These are phyloP conservation scores for Jimgerdemannia flammicorona DNA, from an alignment of 192 early-diverging fungal species.

Conservation along the genomic window DNA sequence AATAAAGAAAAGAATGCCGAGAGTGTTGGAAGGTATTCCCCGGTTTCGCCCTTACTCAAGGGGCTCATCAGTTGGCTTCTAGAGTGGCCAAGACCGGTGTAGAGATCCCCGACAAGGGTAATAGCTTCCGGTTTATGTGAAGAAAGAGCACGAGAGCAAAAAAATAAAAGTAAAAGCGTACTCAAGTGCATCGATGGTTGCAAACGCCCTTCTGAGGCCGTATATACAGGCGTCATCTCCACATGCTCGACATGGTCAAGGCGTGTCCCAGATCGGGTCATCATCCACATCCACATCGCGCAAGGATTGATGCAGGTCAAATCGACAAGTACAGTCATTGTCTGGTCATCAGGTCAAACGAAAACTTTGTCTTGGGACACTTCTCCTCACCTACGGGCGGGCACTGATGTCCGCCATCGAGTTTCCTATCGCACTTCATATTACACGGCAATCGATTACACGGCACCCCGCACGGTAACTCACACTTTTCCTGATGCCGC, in stretches of 20 bases:
- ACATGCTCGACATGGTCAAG: constrained; percentile 43
- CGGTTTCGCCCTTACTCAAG: no score
- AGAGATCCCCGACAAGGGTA: no score
- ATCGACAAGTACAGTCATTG: constrained; percentile 24
- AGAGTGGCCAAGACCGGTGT: no score
- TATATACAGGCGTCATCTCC: no score
- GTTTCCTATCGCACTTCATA: constrained; percentile 32
- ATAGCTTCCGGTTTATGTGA: no score
- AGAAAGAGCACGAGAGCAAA: no score
- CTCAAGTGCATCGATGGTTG: no score
- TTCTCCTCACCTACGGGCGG: constrained; percentile 42
- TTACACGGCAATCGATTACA: constrained; percentile 58
- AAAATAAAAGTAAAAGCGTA: no score
- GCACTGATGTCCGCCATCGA: constrained; percentile 49
- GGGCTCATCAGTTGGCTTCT: no score
- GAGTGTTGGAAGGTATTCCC: no score
- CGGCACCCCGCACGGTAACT: constrained; percentile 49
- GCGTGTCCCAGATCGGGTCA: constrained; percentile 43
- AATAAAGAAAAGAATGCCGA: no score
- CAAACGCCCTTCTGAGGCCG: no score
- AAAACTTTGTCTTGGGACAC: constrained; percentile 27
- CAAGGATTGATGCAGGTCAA: constrained; percentile 22
- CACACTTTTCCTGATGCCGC: constrained; percentile 42
- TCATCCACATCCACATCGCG: constrained; percentile 40
- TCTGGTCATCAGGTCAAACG: constrained; percentile 21